Percentiles rank a stretch among this genome's conserved stretches.
These are phyloP conservation scores for Hansenula sp. DNA, from an alignment of 1,139 yeast genomes.

Conservation along the genomic window DNA sequence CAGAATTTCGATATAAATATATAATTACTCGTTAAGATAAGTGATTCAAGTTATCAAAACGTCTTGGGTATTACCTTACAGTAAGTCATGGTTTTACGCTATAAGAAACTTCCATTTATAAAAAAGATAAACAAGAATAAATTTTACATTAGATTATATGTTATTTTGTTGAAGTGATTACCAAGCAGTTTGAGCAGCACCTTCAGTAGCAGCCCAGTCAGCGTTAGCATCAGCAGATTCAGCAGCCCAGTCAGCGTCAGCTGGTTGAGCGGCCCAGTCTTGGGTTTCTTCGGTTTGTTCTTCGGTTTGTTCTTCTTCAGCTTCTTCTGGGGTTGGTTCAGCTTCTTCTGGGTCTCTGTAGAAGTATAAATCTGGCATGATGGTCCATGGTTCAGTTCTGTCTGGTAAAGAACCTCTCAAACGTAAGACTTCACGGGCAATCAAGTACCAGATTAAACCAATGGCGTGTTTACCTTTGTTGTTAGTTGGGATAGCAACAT, in stretches of 20 bases:
- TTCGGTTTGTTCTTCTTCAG: conserved; percentile 61
- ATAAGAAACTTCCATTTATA: conserved; percentile 2
- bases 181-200: conserved; percentile 23
- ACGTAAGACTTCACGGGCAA: conserved; percentile 99
- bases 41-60: too few species aligned
- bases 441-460: conserved; percentile 99
- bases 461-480: conserved; percentile 99
- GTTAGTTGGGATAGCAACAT: conserved; percentile 99
- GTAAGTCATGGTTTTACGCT: not conserved
- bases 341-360: conserved; percentile 99
- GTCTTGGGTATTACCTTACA: not conserved
- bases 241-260: conserved; percentile 76
- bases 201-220: conserved; percentile 30
- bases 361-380: conserved; percentile 99
- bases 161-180: conserved; percentile 9
- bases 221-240: conserved; percentile 49
- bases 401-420: conserved; percentile 97
- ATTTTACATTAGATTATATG: conserved; percentile 23
- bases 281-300: conserved; percentile 52
- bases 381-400: conserved; percentile 97
- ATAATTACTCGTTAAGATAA: too few species aligned
- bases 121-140: conserved; percentile 10
- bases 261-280: conserved; percentile 74
- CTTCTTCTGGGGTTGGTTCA: conserved; percentile 79
- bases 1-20: too few species aligned